phyloP scores from a whole-genome alignment of 345 rosid genomes.

The Populus ilicifolia region DNA sequence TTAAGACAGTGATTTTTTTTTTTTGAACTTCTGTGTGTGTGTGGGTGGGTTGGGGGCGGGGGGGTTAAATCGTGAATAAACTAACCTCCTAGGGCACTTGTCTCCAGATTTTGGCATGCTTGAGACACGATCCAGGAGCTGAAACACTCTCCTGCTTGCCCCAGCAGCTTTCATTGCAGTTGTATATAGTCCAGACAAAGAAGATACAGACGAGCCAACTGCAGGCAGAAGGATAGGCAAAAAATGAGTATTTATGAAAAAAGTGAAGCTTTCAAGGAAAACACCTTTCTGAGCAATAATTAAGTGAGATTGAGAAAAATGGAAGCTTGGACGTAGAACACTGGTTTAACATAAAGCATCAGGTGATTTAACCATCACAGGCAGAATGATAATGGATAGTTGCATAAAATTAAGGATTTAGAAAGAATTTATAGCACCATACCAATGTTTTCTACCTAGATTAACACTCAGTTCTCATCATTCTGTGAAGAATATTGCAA shows the following conservation, averaged over 20 bases:
- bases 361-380: neutral
- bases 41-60: neutral
- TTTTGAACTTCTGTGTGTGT: too few relatives aligned
- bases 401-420: neutral
- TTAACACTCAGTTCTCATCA: neutral
- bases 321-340: neutral
- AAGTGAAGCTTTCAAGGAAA: neutral
- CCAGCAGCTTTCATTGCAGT: constrained; percentile 99
- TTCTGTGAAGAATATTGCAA: neutral
- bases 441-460: neutral
- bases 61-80: neutral
- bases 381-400: neutral
- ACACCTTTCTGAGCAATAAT: neutral
- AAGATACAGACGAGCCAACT: constrained; percentile 91
- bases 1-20: neutral
- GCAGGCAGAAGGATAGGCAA: constrained; percentile 25
- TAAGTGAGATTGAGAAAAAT: neutral
- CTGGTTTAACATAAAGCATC: neutral
- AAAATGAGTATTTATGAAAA: neutral
- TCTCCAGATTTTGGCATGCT: constrained; percentile 76
- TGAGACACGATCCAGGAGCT: constrained; percentile 82
- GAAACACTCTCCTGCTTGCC: constrained; percentile 88
- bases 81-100: constrained; percentile 68
- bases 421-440: neutral
- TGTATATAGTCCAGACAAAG: constrained; percentile 77